Evolutionary conservation across 768 basidiomycete species (phyloP).

Genomic region (Mycena latifolia): DNA sequence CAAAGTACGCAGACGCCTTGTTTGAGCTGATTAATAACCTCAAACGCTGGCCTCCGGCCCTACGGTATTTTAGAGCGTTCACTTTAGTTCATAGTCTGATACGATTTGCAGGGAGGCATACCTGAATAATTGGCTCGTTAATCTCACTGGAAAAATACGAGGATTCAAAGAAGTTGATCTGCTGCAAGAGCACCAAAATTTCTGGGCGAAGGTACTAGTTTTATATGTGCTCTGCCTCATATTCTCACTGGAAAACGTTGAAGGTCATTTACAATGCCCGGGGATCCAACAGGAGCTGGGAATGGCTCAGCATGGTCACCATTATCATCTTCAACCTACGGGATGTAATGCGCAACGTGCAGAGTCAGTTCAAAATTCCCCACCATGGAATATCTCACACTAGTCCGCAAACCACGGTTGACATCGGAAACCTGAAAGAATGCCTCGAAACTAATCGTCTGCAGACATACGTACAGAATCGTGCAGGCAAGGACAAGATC

Average conservation of each 20-base stretch:
- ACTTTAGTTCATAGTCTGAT: too few relatives aligned
- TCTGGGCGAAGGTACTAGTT: too few relatives aligned
- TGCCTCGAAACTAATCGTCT: too few relatives aligned
- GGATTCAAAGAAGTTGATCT: slow-evolving; percentile 45
- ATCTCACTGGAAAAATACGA: neutral
- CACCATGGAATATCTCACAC: neutral
- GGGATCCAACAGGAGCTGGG: too few relatives aligned
- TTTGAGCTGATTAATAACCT: slow-evolving; percentile 23
- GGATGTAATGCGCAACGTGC: neutral
- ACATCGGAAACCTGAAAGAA: neutral
- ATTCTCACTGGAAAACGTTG: neutral
- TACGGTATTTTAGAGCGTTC: slow-evolving; percentile 16
- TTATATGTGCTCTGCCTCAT: neutral
- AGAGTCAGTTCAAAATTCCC: neutral
- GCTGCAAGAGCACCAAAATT: slow-evolving; percentile 42
- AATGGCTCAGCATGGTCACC: too few relatives aligned
- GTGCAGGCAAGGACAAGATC: neutral
- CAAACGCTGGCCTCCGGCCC: slow-evolving; percentile 7
- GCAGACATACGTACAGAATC: neutral
- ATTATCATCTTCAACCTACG: neutral
- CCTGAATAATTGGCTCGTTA: slow-evolving; percentile 42
- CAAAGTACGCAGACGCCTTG: slow-evolving; percentile 40
- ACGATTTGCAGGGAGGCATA: slow-evolving; percentile 30
- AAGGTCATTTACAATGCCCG: neutral
- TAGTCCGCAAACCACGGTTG: neutral